Percentiles rank a stretch among this genome's conserved stretches.
phyloP scores from a whole-genome alignment of 441 rosid genomes.

The Melianthus villosus region DNA sequence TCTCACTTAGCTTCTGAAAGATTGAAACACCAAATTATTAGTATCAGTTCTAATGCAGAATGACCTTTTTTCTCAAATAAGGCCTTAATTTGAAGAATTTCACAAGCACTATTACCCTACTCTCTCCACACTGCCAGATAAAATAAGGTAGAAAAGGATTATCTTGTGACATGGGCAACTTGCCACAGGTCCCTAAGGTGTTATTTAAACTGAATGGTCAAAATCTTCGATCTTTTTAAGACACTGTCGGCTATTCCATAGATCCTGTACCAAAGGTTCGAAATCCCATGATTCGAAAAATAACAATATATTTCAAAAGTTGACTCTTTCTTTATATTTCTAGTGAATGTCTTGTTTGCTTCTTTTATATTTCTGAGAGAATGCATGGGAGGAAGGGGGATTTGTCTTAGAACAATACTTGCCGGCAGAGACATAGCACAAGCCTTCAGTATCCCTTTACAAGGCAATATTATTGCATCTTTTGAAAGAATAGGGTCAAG shows the following conservation, averaged over 20 bases:
- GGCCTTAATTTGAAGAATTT: neutral
- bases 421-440: slow-evolving; percentile 85
- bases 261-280: slow-evolving; percentile 30
- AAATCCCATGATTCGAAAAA: neutral
- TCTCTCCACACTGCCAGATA: slow-evolving; percentile 86
- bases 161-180: slow-evolving; percentile 36
- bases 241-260: slow-evolving; percentile 65
- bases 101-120: slow-evolving; percentile 53
- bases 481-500: slow-evolving; percentile 55
- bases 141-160: slow-evolving; percentile 59
- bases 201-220: slow-evolving; percentile 62
- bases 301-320: neutral
- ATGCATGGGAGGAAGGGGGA: neutral
- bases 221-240: slow-evolving; percentile 67
- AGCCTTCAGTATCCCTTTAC: slow-evolving; percentile 63
- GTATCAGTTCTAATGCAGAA: neutral
- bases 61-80: neutral
- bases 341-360: neutral
- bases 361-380: neutral
- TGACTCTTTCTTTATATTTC: neutral
- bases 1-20: slow-evolving; percentile 57
- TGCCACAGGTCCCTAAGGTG: slow-evolving; percentile 73
- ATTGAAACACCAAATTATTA: too few species aligned
- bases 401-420: slow-evolving; percentile 12
- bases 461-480: slow-evolving; percentile 56